Conservation (phyloP, 148 eudicot species). For the Vaccinium macrocarpon region DNA sequence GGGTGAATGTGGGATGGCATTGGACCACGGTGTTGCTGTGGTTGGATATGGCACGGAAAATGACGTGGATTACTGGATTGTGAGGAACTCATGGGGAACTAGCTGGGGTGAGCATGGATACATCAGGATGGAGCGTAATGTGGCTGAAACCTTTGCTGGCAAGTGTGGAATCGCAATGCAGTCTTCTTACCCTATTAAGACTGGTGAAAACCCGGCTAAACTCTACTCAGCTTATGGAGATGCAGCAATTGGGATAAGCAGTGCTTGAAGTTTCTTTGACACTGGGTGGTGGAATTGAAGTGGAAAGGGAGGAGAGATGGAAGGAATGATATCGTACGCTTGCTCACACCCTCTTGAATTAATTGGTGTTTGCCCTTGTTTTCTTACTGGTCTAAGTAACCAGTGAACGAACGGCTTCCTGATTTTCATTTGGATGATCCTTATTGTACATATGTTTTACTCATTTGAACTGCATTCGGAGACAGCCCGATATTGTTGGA, state of each 20-base stretch:
- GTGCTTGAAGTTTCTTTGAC: conserved; percentile 23
- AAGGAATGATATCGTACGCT: not conserved
- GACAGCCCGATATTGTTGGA: not conserved
- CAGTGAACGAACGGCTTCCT: not conserved
- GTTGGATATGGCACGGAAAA: conserved; percentile 74
- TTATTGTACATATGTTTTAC: conserved; percentile 10
- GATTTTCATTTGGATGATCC: not conserved
- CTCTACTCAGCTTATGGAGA: conserved; percentile 22
- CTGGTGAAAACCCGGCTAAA: conserved; percentile 22
- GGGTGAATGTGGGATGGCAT: conserved; percentile 62
- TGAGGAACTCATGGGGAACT: conserved; percentile 90
- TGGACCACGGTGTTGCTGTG: conserved; percentile 86
- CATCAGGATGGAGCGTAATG: conserved; percentile 64
- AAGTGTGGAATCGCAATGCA: conserved; percentile 83
- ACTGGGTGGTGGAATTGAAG: no score
- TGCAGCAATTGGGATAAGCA: conserved; percentile 31
- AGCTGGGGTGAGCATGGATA: conserved; percentile 88
- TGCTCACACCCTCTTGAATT: conserved; percentile 3
- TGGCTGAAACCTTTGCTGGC: conserved; percentile 37
- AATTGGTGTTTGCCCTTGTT: not conserved
- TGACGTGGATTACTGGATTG: conserved; percentile 77
- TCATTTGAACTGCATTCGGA: not conserved
- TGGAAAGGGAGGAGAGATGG: not conserved
- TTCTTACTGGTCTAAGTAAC: not conserved
- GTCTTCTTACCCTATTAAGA: conserved; percentile 84